Conservation (phyloP, 1,284 basidiomycete species). For the Spongiforma sp. region DNA sequence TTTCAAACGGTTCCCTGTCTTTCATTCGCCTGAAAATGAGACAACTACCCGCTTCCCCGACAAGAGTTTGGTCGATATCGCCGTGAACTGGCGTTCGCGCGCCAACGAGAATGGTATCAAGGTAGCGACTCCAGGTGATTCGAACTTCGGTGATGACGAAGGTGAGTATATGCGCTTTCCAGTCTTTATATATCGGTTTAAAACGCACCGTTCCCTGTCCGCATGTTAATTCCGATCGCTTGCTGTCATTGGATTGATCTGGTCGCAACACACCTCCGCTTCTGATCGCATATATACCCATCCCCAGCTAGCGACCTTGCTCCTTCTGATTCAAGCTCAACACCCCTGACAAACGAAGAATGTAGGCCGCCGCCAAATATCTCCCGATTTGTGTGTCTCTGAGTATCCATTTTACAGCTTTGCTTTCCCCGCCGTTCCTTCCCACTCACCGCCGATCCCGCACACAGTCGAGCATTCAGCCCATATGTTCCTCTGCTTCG, state of each 20-base stretch:
- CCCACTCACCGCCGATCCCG: conserved; percentile 65
- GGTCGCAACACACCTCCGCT: conserved; percentile 1
- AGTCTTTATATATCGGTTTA: conserved; percentile 27
- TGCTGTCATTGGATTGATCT: neutral
- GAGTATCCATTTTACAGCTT: conserved; percentile 42
- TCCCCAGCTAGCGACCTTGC: conserved; percentile 54
- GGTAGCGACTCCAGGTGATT: conserved; percentile 56
- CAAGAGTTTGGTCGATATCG: conserved; percentile 60
- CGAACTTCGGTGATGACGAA: conserved; percentile 60
- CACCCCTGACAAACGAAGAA: conserved; percentile 49
- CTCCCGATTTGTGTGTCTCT: conserved; percentile 27
- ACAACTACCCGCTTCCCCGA: conserved; percentile 33
- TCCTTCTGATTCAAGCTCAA: conserved; percentile 50
- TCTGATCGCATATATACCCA: conserved; percentile 34
- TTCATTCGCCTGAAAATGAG: conserved; percentile 30
- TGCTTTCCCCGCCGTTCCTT: conserved; percentile 66
- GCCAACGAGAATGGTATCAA: conserved; percentile 75
- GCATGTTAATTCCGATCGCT: conserved; percentile 15
- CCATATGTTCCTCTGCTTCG: conserved; percentile 32
- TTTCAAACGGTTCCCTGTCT: conserved; percentile 45
- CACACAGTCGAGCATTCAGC: conserved; percentile 52
- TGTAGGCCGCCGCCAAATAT: conserved; percentile 38
- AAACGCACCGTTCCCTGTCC: no score
- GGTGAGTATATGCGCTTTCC: conserved; percentile 44
- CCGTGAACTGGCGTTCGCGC: conserved; percentile 73